Evolutionary conservation across 2,329 filamentous ascomycete genomes (phyloP).

Genomic region (Orbilia javanica): DNA sequence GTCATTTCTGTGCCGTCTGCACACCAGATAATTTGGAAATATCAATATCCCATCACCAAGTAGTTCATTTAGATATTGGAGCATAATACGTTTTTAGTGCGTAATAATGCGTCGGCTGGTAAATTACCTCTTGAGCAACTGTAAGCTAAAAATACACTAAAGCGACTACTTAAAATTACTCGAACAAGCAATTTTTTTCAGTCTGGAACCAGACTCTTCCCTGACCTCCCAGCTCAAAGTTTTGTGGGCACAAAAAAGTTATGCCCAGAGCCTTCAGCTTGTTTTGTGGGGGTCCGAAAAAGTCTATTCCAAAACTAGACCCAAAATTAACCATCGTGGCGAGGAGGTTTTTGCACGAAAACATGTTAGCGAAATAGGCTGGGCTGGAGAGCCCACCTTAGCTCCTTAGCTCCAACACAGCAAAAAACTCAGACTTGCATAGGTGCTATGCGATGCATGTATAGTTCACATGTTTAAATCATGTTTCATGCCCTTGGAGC

Average conservation of each 20-base stretch:
- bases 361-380: slow-evolving; percentile 10
- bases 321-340: slow-evolving; percentile 19
- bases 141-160: slow-evolving; percentile 10
- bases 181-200: slow-evolving; percentile 4
- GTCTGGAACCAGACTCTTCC: neutral
- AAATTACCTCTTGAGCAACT: neutral
- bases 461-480: slow-evolving; percentile 24
- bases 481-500: slow-evolving; percentile 15
- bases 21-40: slow-evolving; percentile 6
- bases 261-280: neutral
- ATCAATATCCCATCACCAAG: slow-evolving; percentile 2
- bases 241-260: neutral
- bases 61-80: neutral
- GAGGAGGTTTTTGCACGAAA: slow-evolving; percentile 8
- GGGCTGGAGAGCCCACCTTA: slow-evolving; percentile 6
- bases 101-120: neutral
- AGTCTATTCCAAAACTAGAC: slow-evolving; percentile 13
- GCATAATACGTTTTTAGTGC: neutral
- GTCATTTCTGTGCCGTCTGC: slow-evolving; percentile 19
- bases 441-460: slow-evolving; percentile 19
- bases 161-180: slow-evolving; percentile 17
- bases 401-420: slow-evolving; percentile 3
- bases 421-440: slow-evolving; percentile 11
- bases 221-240: neutral
- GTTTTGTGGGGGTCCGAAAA: slow-evolving; percentile 23